phyloP scores from a whole-genome alignment of 352 stramenopile genomes.

The Pythium pyrilobum region DNA sequence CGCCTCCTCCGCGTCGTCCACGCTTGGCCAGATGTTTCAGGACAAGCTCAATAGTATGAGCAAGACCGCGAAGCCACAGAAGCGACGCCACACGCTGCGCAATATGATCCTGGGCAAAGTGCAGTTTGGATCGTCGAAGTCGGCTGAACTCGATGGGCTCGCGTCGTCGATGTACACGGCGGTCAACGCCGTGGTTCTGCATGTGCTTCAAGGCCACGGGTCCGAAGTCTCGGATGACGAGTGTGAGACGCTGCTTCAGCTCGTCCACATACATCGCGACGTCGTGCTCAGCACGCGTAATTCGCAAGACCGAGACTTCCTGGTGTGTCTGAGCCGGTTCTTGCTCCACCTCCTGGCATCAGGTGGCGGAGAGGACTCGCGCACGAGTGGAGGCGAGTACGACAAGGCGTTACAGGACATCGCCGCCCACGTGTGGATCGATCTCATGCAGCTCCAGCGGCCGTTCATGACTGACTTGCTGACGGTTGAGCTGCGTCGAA shows the following conservation, averaged over 20 bases:
- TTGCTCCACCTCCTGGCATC: conserved; percentile 44
- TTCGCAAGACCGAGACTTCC: conserved; percentile 54
- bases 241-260: conserved; percentile 43
- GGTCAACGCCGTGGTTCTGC: conserved; percentile 56
- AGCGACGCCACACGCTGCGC: conserved; percentile 27
- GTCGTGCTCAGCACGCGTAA: conserved; percentile 48
- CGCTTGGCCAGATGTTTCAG: conserved; percentile 17
- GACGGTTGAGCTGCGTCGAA: conserved; percentile 56
- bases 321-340: conserved; percentile 57
- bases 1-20: conserved; percentile 13
- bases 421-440: conserved; percentile 54
- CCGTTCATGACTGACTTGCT: conserved; percentile 46
- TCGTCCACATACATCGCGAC: conserved; percentile 53
- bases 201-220: conserved; percentile 50
- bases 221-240: conserved; percentile 46
- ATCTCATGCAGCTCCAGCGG: conserved; percentile 59
- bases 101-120: conserved; percentile 52
- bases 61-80: conserved; percentile 20
- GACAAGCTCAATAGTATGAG: conserved; percentile 16
- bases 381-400: conserved; percentile 17
- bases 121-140: conserved; percentile 39
- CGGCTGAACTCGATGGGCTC: conserved; percentile 46
- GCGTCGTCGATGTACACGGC: conserved; percentile 42
- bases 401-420: conserved; percentile 37
- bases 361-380: not conserved